These are phyloP conservation scores for Microstegium vimineum DNA, from an alignment of 176 grass and related monocot species.

Conservation along the genomic window DNA sequence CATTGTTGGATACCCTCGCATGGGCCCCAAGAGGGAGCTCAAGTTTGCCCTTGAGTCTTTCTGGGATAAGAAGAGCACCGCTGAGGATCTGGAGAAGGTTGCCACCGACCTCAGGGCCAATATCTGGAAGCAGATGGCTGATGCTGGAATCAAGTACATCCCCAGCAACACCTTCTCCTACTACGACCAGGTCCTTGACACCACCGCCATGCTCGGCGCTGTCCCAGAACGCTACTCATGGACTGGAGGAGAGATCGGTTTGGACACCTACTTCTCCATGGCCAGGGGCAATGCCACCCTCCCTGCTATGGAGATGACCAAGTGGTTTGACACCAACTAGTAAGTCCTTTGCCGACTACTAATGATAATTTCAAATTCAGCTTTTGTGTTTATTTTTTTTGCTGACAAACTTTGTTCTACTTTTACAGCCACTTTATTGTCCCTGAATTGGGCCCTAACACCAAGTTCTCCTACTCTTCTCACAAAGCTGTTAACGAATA, in stretches of 20 bases:
- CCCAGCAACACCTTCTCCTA: slow-evolving; percentile 93
- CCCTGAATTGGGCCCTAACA: slow-evolving; percentile 74
- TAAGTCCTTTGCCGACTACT: slow-evolving; percentile 19
- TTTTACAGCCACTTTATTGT: slow-evolving; percentile 79
- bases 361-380: background rate
- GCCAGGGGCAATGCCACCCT: slow-evolving; percentile 92
- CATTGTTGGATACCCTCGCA: slow-evolving; percentile 97
- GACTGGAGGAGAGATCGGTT: slow-evolving; percentile 72
- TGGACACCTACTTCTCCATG: slow-evolving; percentile 90
- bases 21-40: slow-evolving; percentile 97
- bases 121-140: slow-evolving; percentile 96
- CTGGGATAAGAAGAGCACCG: slow-evolving; percentile 88
- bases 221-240: slow-evolving; percentile 85
- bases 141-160: slow-evolving; percentile 90
- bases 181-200: slow-evolving; percentile 96
- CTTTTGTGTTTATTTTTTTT: background rate
- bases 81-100: slow-evolving; percentile 84
- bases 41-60: slow-evolving; percentile 95
- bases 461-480: slow-evolving; percentile 79
- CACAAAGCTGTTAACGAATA: slow-evolving; percentile 88
- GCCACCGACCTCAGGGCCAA: slow-evolving; percentile 66
- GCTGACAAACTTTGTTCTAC: background rate
- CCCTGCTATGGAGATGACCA: slow-evolving; percentile 98
- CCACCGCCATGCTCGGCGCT: slow-evolving; percentile 73
- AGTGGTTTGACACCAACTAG: slow-evolving; percentile 99